Conservation (phyloP, 352 stramenopile genomes). For the Chrysophaeum taylorii region DNA sequence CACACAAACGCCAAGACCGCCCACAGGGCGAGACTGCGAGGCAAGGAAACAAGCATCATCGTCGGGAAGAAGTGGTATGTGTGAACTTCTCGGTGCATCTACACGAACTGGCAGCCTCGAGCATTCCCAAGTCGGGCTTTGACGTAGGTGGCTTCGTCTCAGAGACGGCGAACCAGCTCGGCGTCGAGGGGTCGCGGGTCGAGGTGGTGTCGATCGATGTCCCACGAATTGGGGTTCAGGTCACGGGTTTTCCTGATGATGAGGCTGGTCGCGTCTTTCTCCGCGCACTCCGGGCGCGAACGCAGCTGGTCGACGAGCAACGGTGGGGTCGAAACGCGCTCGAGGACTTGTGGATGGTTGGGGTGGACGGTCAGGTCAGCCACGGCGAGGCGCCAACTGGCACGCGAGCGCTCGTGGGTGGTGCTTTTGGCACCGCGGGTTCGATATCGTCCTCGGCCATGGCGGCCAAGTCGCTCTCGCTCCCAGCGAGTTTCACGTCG, state of each 20-base stretch:
- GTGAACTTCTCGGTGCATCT: not conserved
- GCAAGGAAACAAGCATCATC: not conserved
- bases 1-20: constrained; percentile 11
- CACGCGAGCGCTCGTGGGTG: constrained; percentile 8
- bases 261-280: not conserved
- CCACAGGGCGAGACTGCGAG: no score
- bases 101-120: no score
- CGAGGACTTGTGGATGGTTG: not conserved
- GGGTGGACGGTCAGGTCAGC: not conserved
- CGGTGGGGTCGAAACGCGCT: not conserved
- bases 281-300: not conserved
- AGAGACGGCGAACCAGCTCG: not conserved
- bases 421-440: constrained; percentile 19
- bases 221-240: not conserved
- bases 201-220: not conserved
- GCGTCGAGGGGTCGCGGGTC: not conserved
- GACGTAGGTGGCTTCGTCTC: no score
- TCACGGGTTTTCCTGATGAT: not conserved
- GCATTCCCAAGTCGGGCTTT: no score
- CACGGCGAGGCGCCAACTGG: not conserved
- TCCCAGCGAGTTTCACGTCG: constrained; percentile 19
- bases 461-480: constrained; percentile 37
- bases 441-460: constrained; percentile 23
- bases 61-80: not conserved
- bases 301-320: constrained; percentile 3